These are phyloP conservation scores for Apiotrichum gracile DNA, from an alignment of 1,284 basidiomycete species.

Conservation along the genomic window DNA sequence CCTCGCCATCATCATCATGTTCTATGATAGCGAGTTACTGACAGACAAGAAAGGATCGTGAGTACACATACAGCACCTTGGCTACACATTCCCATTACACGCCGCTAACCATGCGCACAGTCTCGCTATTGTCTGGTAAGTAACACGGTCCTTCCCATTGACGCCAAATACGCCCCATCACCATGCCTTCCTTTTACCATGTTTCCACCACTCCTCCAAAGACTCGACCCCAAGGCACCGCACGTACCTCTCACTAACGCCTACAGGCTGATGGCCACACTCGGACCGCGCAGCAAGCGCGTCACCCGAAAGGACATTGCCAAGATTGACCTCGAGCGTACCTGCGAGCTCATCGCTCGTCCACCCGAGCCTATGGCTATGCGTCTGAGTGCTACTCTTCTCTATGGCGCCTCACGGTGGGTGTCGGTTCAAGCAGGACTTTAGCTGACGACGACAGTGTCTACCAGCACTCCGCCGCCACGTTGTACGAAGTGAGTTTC, in stretches of 20 bases:
- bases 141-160: background rate
- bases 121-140: conserved; percentile 40
- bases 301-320: conserved; percentile 71
- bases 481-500: conserved; percentile 34
- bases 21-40: conserved; percentile 39
- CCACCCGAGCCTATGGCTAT: conserved; percentile 79
- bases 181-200: too few species aligned
- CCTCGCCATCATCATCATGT: conserved; percentile 22
- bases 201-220: too few species aligned
- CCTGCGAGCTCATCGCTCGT: conserved; percentile 70
- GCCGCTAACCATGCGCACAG: conserved; percentile 20
- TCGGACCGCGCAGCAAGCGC: conserved; percentile 76
- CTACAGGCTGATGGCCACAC: conserved; percentile 74
- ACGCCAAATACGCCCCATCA: too few species aligned
- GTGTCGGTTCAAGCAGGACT: conserved; percentile 19
- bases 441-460: conserved; percentile 15
- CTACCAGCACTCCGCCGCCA: conserved; percentile 32
- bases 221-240: too few species aligned
- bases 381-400: conserved; percentile 73
- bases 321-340: conserved; percentile 67
- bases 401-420: conserved; percentile 79
- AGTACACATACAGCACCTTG: conserved; percentile 8
- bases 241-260: background rate
- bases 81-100: too few species aligned
- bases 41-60: conserved; percentile 38